Evolutionary conservation across 768 basidiomycete genomes (phyloP), one percentile per base, ranked within the genome.

Genomic region (Mycena chlorophos): DNA sequence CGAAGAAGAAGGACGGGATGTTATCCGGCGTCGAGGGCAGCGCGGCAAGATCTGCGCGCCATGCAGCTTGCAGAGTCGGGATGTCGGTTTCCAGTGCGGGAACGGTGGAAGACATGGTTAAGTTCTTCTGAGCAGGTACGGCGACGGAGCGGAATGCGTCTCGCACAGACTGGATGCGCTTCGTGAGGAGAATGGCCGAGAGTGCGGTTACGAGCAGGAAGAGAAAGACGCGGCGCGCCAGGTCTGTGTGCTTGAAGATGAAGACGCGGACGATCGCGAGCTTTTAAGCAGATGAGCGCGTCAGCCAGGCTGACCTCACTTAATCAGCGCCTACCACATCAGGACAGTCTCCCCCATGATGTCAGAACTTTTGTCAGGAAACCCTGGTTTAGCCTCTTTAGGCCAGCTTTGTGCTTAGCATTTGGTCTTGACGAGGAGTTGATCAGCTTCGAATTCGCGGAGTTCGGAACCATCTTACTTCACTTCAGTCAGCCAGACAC

Each of bases 1-100:
- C 84, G 58, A 90, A 88, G 77, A 88, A 92, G 74, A 92, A 87
- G 0, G 83, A 74, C 0, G 89, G 89, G 20, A 90, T 87, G 31
- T 79, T 78, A n/a, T 77, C 67, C 3, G 83, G 81, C 1, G 78
- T 80, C 3, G 77, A 63, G 0, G 87, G 85, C 0, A 88, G 76
- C 0, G 75, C 69, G 2, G 82, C 76, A 3, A 88, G 75, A 2
- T 81, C 82, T 40, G 73, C 73, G 40, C 68, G 69, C 85, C 85
- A 87, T 56, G 75, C 72, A 1, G 64, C 56, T 26, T 71, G 74
- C 8, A 75, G 72, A 52, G 70, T 73, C 3, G 80, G 69, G 31
- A 63, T 26, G 56, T 54, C 53, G 27, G 51, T 49, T 10, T 6
- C 25, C 6, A 46, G 5, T 8, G 31, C 8, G 31, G 8, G 10